Base-by-base conservation (phyloP, 2,329 filamentous ascomycete genomes). In the Nigrograna mackinnonii region DNA sequence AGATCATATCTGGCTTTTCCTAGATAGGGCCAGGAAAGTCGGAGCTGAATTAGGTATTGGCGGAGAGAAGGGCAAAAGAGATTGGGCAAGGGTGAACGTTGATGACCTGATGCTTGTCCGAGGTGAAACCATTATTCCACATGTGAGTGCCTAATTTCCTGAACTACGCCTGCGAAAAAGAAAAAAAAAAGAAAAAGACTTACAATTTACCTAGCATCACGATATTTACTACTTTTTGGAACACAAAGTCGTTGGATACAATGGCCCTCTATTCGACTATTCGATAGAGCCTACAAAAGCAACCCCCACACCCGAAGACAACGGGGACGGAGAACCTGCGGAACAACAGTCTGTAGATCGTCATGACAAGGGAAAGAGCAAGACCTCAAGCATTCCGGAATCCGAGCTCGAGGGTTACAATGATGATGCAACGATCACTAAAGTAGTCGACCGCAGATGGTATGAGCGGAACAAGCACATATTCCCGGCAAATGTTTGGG, bases 381-480 rank as follows among this genome's bases (percentile, higher is more conserved):
- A 61, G 43, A 50, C 41, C 21, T 64, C 75, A 4, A 39, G 44
- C 0, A 40, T 65, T 19, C 39, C 79, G 85, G 71, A 76, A 39
- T 52, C 65, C 3, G 67, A 75, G 20, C 71, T 79, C 11, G 92
- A 96, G 71, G 92, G 92, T 12, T 84, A 78, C 19, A 69, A 77
- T 30, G 87, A 94, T 48, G 91, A 97, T 56, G 84, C 91, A 1
- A 80, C 80, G 3, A 71, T 87, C 49, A 97, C 92, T 3, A 97
- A 96, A 66, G 91, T 99, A 3, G 92, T 99, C 4, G 92, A 99
- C 72, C 81, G 94, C 46, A 78, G 94, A 46, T 99, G 94, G 94
- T 99, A 96, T 67, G 91, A 96, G 74, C 83, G 85, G 61, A 96
- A 97, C 67, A 99, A 97, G 71, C 94, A 99, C 69, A 97, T 99